phyloP scores from a whole-genome alignment of 768 basidiomycete genomes.

The Gelatoporia subvermispora region DNA sequence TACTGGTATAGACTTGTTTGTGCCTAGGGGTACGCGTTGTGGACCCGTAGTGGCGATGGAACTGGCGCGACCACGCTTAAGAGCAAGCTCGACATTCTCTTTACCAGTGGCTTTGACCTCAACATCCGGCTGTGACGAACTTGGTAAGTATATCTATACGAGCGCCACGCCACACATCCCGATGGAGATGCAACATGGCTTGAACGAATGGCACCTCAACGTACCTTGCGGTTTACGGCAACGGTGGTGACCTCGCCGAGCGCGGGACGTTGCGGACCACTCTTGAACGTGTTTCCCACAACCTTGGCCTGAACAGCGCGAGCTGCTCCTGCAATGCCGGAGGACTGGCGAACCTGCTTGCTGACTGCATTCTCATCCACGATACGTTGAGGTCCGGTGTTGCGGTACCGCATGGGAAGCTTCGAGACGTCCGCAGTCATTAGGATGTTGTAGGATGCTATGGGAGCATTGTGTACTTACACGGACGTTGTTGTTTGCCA shows the following conservation, averaged over 20 bases:
- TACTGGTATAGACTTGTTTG: constrained; percentile 33
- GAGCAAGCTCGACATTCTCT: constrained; percentile 46
- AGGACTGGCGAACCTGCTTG: constrained; percentile 60
- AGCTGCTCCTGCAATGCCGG: constrained; percentile 44
- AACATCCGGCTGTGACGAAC: constrained; percentile 38
- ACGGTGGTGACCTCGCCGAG: constrained; percentile 78
- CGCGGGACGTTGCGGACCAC: constrained; percentile 56
- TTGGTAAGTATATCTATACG: neutral
- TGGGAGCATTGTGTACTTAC: constrained; percentile 31
- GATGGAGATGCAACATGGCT: neutral
- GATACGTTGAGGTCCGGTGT: constrained; percentile 63
- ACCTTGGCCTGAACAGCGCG: constrained; percentile 40
- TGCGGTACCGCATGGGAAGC: constrained; percentile 66
- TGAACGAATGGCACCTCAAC: neutral
- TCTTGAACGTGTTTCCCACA: constrained; percentile 46
- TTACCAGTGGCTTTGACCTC: constrained; percentile 46
- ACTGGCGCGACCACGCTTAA: constrained; percentile 58
- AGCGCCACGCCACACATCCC: neutral
- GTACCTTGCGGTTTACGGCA: constrained; percentile 73
- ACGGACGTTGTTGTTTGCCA: constrained; percentile 56
- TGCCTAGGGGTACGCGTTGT: constrained; percentile 68
- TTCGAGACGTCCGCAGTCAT: constrained; percentile 22
- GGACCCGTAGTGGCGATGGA: constrained; percentile 59
- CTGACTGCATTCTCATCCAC: constrained; percentile 76
- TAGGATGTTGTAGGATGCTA: neutral